phyloP scores from a whole-genome alignment of 148 eudicot species.

The Amaranthus hypochondriacus region DNA sequence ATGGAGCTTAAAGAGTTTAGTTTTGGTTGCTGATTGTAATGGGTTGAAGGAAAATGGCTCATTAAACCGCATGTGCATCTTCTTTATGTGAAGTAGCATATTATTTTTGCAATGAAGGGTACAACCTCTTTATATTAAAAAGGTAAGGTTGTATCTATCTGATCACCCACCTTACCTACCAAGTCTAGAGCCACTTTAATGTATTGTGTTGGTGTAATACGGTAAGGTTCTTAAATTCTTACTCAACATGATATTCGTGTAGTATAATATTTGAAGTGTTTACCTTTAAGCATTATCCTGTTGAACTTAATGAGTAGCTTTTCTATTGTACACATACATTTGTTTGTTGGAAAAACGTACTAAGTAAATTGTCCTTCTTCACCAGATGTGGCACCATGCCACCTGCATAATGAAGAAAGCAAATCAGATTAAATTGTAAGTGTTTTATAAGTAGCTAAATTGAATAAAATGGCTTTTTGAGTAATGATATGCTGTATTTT shows the following conservation, averaged over 20 bases:
- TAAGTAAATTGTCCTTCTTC: conserved; percentile 17
- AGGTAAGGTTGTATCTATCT: too few relatives aligned
- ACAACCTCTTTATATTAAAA: too few relatives aligned
- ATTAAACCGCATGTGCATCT: neutral
- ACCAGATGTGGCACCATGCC: conserved; percentile 98
- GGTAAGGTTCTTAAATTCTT: too few relatives aligned
- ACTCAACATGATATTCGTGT: neutral
- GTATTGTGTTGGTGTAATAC: too few relatives aligned
- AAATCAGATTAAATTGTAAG: conserved; percentile 85
- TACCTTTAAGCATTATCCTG: neutral
- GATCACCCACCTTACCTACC: too few relatives aligned
- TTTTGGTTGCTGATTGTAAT: too few relatives aligned
- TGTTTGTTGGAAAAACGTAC: neutral
- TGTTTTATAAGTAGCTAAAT: conserved; percentile 12
- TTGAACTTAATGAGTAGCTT: neutral
- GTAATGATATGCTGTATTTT: neutral
- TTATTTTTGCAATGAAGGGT: neutral
- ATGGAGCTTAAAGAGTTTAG: too few relatives aligned
- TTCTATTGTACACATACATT: neutral
- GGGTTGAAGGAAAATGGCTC: too few relatives aligned
- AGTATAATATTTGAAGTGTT: neutral
- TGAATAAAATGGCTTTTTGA: neutral
- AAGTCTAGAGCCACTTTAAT: too few relatives aligned
- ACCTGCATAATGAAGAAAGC: conserved; percentile 72
- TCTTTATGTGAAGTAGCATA: conserved; percentile 1